These are phyloP conservation scores for Aspergillus oerlinghausenensis DNA, from an alignment of 2,329 filamentous ascomycete genomes.

Conservation along the genomic window DNA sequence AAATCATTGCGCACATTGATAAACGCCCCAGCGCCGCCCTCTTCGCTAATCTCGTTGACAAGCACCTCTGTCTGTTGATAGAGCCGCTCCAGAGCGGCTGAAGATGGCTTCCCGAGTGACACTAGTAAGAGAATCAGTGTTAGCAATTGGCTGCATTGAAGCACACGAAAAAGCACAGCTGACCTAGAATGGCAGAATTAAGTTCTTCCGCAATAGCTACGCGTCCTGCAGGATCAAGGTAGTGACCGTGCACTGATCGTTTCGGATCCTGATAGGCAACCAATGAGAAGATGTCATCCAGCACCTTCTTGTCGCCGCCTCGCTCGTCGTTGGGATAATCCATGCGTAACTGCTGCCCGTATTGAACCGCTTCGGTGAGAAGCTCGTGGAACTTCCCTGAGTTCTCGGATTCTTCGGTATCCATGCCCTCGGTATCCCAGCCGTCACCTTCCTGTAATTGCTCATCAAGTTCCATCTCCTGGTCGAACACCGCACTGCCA, in stretches of 20 bases:
- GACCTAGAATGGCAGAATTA: slow-evolving; percentile 87
- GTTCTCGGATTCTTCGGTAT: slow-evolving; percentile 47
- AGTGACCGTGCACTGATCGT: slow-evolving; percentile 68
- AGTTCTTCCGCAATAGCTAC: slow-evolving; percentile 84
- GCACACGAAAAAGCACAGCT: slow-evolving; percentile 26
- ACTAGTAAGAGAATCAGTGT: slow-evolving; percentile 50
- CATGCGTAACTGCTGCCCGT: slow-evolving; percentile 71
- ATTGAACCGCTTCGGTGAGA: slow-evolving; percentile 66
- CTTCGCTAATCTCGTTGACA: slow-evolving; percentile 73
- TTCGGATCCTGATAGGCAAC: slow-evolving; percentile 81
- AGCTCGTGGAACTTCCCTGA: slow-evolving; percentile 47
- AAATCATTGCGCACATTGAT: slow-evolving; percentile 62
- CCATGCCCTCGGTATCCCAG: slow-evolving; percentile 48
- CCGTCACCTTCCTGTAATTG: slow-evolving; percentile 35
- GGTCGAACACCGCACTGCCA: slow-evolving; percentile 43
- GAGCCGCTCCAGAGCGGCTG: slow-evolving; percentile 76
- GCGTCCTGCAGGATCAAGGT: slow-evolving; percentile 71
- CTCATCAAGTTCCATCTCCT: slow-evolving; percentile 57
- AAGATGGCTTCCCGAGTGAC: slow-evolving; percentile 82
- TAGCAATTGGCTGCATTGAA: slow-evolving; percentile 1
- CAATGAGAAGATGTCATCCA: slow-evolving; percentile 82
- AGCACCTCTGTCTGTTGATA: slow-evolving; percentile 83
- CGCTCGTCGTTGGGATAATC: slow-evolving; percentile 72
- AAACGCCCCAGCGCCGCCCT: slow-evolving; percentile 77
- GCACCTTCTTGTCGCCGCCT: slow-evolving; percentile 64